Evolutionary conservation across 108 stramenopile species (phyloP).

Genomic region (Cyclostephanos invisitatus): DNA sequence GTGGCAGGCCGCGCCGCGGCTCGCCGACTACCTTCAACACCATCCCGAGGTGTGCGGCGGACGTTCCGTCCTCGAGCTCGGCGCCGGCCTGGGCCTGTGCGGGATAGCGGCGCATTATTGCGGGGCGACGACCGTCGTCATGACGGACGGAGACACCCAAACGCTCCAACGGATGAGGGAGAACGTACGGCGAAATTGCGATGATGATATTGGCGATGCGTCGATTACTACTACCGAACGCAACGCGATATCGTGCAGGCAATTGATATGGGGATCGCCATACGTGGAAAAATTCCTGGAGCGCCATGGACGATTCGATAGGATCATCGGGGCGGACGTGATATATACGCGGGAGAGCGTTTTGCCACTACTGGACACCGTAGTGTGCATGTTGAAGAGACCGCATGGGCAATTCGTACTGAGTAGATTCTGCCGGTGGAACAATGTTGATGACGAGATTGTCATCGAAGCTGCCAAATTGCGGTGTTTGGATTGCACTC

Average conservation of each 20-base stretch:
- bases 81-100: constrained; percentile 59
- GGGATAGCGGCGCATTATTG: constrained; percentile 53
- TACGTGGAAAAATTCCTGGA: constrained; percentile 21
- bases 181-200: constrained; percentile 43
- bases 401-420: constrained; percentile 31
- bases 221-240: constrained; percentile 1
- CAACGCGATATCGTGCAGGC: constrained; percentile 19
- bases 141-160: constrained; percentile 62
- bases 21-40: constrained; percentile 39
- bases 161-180: constrained; percentile 51
- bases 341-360: constrained; percentile 25
- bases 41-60: constrained; percentile 30
- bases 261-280: constrained; percentile 35
- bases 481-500: constrained; percentile 32
- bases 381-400: constrained; percentile 30
- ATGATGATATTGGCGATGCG: background rate
- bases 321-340: constrained; percentile 27
- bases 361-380: constrained; percentile 30
- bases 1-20: constrained; percentile 49
- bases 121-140: constrained; percentile 37
- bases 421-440: constrained; percentile 42
- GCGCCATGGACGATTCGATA: constrained; percentile 15
- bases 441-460: constrained; percentile 34
- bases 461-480: constrained; percentile 37
- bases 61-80: constrained; percentile 53